phyloP scores from a whole-genome alignment of 2,329 filamentous ascomycete genomes.

The Pseudogymnoascus sp. region DNA sequence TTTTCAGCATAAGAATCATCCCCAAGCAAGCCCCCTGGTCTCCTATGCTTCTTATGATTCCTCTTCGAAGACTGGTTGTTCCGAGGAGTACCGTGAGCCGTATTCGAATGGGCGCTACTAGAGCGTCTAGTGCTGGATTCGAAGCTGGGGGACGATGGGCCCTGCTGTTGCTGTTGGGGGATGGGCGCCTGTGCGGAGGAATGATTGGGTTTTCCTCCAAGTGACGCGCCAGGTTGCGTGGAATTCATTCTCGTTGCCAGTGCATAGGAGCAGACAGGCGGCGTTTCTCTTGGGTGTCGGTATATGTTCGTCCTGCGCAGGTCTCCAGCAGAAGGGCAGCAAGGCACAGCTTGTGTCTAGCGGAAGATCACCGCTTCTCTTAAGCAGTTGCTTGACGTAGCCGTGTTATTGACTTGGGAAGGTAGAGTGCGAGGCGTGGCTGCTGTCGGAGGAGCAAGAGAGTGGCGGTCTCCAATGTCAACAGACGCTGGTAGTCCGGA shows the following conservation, averaged over 20 bases:
- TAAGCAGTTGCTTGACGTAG: background rate
- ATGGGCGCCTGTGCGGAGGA: slow-evolving; percentile 23
- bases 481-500: background rate
- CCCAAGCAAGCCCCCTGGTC: slow-evolving; percentile 51
- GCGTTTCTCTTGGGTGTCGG: background rate
- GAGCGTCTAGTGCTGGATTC: slow-evolving; percentile 21
- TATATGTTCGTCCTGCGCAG: background rate
- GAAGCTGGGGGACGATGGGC: slow-evolving; percentile 20
- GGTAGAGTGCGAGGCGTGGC: background rate
- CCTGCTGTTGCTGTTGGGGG: slow-evolving; percentile 24
- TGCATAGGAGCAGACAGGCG: background rate
- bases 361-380: background rate
- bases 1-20: slow-evolving; percentile 81
- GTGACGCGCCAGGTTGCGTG: slow-evolving; percentile 22
- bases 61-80: slow-evolving; percentile 70
- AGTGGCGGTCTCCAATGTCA: background rate
- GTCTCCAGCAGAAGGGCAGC: background rate
- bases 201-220: slow-evolving; percentile 26
- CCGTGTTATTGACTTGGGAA: background rate
- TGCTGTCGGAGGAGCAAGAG: background rate
- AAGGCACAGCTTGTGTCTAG: background rate
- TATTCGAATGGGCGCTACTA: background rate
- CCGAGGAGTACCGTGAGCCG: slow-evolving; percentile 43
- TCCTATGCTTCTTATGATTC: slow-evolving; percentile 76
- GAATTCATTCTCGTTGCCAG: slow-evolving; percentile 24